Evolutionary conservation across 345 rosid species (phyloP).

Genomic region (Syzygium aromaticum): DNA sequence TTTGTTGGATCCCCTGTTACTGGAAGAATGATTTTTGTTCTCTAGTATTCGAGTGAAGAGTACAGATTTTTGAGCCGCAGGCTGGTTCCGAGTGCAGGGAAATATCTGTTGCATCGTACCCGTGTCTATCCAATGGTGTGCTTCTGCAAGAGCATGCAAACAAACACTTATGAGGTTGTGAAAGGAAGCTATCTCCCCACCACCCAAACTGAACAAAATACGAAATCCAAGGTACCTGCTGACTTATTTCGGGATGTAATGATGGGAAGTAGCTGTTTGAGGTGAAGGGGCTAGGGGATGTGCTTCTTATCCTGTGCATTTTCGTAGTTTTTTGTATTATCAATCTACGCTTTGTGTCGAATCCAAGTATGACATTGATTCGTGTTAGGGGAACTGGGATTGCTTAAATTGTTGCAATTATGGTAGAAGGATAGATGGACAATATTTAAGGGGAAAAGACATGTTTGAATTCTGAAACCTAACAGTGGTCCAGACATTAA

Average conservation of each 20-base stretch:
- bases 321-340: background rate
- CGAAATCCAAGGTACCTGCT: conserved; percentile 17
- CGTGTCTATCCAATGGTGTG: conserved; percentile 23
- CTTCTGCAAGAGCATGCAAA: conserved; percentile 46
- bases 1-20: background rate
- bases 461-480: background rate
- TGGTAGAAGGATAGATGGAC: background rate
- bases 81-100: conserved; percentile 13
- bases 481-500: background rate
- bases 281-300: background rate
- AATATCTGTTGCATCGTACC: background rate
- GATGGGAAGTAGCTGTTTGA: background rate
- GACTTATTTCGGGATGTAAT: background rate
- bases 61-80: background rate
- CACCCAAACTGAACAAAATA: conserved; percentile 15
- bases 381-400: background rate
- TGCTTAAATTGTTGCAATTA: background rate
- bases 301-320: background rate
- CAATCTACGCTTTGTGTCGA: background rate
- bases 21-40: background rate
- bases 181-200: conserved; percentile 54
- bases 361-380: background rate
- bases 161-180: conserved; percentile 32
- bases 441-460: background rate
- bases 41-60: background rate